Evolutionary conservation across 345 rosid species (phyloP).

Genomic region (Populus pruinosa): DNA sequence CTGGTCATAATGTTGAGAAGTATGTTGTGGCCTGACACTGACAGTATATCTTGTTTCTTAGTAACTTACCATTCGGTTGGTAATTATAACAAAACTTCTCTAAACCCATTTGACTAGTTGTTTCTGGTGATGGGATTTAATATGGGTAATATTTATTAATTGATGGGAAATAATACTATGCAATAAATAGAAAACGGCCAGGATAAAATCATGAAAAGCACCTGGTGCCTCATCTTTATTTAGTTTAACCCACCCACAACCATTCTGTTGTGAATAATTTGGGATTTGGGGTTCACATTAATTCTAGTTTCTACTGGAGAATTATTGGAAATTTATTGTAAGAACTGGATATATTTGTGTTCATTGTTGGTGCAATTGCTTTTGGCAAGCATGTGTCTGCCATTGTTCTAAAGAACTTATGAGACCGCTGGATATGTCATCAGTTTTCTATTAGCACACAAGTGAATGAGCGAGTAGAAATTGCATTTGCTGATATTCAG

Average conservation of each 20-base stretch:
- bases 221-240: too few relatives aligned
- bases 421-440: neutral
- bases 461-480: neutral
- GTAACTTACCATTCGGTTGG: neutral
- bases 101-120: neutral
- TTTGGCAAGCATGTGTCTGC: neutral
- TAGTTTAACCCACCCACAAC: too few relatives aligned
- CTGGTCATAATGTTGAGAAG: constrained; percentile 89
- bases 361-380: neutral
- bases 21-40: constrained; percentile 24
- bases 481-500: neutral
- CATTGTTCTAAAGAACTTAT: neutral
- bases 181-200: too few relatives aligned
- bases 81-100: neutral
- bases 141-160: neutral
- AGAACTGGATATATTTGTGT: neutral
- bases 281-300: too few relatives aligned
- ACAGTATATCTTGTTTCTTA: constrained; percentile 3
- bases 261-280: too few relatives aligned
- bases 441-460: neutral
- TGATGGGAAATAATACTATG: too few relatives aligned
- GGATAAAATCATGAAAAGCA: too few relatives aligned
- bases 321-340: neutral
- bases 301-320: too few relatives aligned
- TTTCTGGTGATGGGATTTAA: neutral